A percentile compares a stretch with the other conserved stretches of the same genome.
Evolutionary conservation across 176 grass and related monocot species (phyloP).

Genomic region (Oropetium thomaeum): DNA sequence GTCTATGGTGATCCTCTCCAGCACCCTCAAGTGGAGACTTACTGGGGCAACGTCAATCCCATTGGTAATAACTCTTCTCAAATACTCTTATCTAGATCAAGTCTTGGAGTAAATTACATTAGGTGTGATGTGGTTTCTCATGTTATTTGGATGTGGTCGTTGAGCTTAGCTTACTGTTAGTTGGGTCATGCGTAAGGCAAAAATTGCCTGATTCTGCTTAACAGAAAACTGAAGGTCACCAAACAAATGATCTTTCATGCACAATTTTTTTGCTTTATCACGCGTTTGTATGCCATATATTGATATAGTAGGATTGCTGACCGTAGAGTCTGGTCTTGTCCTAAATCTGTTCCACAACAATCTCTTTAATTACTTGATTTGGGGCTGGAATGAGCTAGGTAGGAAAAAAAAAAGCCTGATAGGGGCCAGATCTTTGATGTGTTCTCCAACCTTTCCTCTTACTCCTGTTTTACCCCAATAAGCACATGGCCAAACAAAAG

Average conservation of each 20-base stretch:
- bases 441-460: too few species aligned
- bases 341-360: not conserved
- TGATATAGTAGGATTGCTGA: constrained; percentile 2
- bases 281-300: constrained; percentile 1
- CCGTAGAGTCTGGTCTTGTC: not conserved
- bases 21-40: constrained; percentile 94
- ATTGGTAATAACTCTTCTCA: constrained; percentile 54
- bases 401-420: not conserved
- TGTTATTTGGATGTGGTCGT: not conserved
- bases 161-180: constrained; percentile 28
- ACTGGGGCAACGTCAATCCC: constrained; percentile 98
- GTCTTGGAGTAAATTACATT: not conserved
- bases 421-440: not conserved
- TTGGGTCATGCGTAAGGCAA: constrained; percentile 34
- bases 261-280: constrained; percentile 15
- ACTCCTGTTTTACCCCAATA: not conserved
- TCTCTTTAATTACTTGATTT: not conserved
- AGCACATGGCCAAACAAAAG: not conserved
- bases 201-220: not conserved
- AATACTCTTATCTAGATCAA: not conserved
- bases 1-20: constrained; percentile 94
- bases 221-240: not conserved
- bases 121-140: not conserved
- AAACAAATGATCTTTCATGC: constrained; percentile 30
- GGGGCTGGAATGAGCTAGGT: not conserved